Evolutionary conservation across 2,329 filamentous ascomycete species (phyloP), one percentile per base, ranked within the genome.

Genomic region (Aspergillus quadrilineatus): DNA sequence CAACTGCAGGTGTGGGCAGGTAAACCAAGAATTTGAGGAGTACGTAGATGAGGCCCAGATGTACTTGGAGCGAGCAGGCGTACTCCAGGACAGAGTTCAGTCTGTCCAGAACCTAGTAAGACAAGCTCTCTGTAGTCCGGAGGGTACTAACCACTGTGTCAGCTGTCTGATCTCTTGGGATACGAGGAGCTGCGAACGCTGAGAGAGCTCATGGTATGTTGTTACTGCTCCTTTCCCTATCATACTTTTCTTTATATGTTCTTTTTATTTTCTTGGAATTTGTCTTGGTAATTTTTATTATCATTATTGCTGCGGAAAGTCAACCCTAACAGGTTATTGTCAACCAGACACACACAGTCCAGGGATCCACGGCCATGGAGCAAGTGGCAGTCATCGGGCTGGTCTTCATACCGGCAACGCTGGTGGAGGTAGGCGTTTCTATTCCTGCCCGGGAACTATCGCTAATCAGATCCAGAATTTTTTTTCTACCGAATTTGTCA

Each of bases 401-500:
- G 17, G 36, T 60, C 15, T 61, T 50, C 48, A 39, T 61, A 17
- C 59, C 59, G 1, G 46, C 41, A 8, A 60, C 57, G 7, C 52
- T 61, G 43, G 59, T 61, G 28, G 55, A 58, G 22, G 59, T 61
- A 55, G 9, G 57, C 44, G 9, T 17, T 6, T n/a, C 32, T 15
- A 14, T 12, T 3, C 22, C 26, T 29, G 22, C 9, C 14, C 17
- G 4, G 10, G 6, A 39, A 22, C 22, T 42, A 59, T 32, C 29
- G 47, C 34, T 50, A 22, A 50, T 34, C 6, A 22, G 12, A 17
- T 9, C 17, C 26, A 37, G 57, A 58, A 56, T 34, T 58, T 61
- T 34, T 61, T 61, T 26, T 60, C 59, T n/a, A 61, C 57, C 2
- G 12, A 47, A 22, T 61, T 61, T 41, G 57, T 60, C 1, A 52